phyloP scores from a whole-genome alignment of 306 rosid genomes.

The Begonia masoniana region DNA sequence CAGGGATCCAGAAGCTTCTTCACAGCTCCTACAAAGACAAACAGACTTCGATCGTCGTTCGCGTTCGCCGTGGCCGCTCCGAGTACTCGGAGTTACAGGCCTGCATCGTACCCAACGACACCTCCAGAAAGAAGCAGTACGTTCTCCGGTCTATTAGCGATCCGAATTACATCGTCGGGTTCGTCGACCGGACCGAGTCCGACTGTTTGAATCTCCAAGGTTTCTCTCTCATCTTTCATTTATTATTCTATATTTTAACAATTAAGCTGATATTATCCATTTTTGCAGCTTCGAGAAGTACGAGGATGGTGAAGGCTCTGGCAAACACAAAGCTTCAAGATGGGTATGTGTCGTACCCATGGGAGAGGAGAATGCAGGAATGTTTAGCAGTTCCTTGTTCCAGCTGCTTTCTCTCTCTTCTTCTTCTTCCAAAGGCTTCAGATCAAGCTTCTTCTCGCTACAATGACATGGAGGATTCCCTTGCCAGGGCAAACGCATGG shows the following conservation, averaged over 20 bases:
- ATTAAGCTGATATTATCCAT: too few relatives aligned
- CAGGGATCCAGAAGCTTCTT: conserved; percentile 63
- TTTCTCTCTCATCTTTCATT: conserved; percentile 3
- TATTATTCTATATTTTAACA: neutral
- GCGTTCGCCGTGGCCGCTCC: conserved; percentile 51
- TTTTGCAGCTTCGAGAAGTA: conserved; percentile 55
- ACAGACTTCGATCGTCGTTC: conserved; percentile 55
- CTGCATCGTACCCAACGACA: conserved; percentile 77
- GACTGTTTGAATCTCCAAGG: conserved; percentile 81
- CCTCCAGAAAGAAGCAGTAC: conserved; percentile 38
- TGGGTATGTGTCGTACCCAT: conserved; percentile 74
- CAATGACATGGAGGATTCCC: conserved; percentile 79
- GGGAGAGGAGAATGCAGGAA: conserved; percentile 88
- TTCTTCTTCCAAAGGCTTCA: conserved; percentile 84
- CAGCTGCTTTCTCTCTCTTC: conserved; percentile 58
- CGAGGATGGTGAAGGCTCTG: conserved; percentile 64
- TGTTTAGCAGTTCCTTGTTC: conserved; percentile 47
- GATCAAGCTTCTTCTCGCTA: conserved; percentile 63
- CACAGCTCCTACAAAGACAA: conserved; percentile 52
- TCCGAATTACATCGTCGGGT: conserved; percentile 77
- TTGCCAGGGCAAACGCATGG: conserved; percentile 85
- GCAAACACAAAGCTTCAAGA: conserved; percentile 47
- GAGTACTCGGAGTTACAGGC: conserved; percentile 60
- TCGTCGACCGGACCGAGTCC: conserved; percentile 65
- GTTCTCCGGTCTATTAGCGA: conserved; percentile 67